A percentile compares a stretch with the other conserved stretches of the same genome.
Conservation (phyloP, 2,329 filamentous ascomycete species). For the Dactylellina cionopaga region DNA sequence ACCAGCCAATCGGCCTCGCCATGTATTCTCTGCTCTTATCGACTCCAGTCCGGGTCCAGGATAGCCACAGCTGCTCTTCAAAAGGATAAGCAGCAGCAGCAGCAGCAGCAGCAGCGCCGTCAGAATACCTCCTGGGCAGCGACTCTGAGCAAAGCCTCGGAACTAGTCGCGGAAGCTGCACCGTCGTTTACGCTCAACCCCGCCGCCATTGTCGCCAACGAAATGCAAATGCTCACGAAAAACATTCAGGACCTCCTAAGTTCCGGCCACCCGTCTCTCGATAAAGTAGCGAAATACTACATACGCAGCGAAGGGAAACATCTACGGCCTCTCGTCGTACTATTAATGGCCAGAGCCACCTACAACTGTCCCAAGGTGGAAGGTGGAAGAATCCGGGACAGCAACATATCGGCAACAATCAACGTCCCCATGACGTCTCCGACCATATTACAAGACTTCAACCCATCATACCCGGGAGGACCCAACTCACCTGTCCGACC, state of each 20-base stretch:
- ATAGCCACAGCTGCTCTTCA: background rate
- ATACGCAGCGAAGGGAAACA: constrained; percentile 97
- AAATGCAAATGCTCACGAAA: constrained; percentile 87
- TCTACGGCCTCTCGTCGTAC: constrained; percentile 89
- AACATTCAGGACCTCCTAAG: constrained; percentile 94
- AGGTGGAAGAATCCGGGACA: constrained; percentile 57
- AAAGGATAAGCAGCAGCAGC: background rate
- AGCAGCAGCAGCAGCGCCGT: constrained; percentile 22
- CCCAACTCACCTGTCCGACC: constrained; percentile 1
- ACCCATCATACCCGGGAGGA: constrained; percentile 69
- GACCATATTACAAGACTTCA: constrained; percentile 78
- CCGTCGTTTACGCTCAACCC: constrained; percentile 51
- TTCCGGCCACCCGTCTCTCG: constrained; percentile 91
- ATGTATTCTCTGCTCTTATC: constrained; percentile 43
- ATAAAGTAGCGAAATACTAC: constrained; percentile 97
- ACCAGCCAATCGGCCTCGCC: constrained; percentile 16
- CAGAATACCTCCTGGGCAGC: constrained; percentile 36
- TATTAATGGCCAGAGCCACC: constrained; percentile 95
- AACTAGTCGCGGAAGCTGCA: constrained; percentile 46
- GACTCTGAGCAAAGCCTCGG: constrained; percentile 48
- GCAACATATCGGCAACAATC: constrained; percentile 60
- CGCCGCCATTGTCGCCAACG: constrained; percentile 43
- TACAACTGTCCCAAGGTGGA: constrained; percentile 75
- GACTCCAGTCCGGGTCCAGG: constrained; percentile 2
- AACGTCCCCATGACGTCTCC: constrained; percentile 71